Base-by-base conservation (phyloP, 768 basidiomycete species). In the Pulveroboletus sp. region DNA sequence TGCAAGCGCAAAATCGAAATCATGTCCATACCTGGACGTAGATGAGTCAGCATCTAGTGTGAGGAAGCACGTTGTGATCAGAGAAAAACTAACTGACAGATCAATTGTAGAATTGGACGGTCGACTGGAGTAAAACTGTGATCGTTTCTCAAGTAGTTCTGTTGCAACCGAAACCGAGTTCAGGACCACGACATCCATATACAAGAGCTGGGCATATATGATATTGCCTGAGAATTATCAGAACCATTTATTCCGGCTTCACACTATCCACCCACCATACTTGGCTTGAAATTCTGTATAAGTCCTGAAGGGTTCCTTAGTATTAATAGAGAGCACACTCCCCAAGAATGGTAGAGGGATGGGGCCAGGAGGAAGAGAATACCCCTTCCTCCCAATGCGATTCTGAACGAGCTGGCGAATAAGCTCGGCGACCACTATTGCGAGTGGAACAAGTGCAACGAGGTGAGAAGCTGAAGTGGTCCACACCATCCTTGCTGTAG, bases 41-140 rank as follows among this genome's bases (percentile, higher is more conserved):
- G 1, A 14, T 11, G 12, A 11, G 18, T 41, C 26, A 33, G 5
- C 12, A 1, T 40, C 28, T 17, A 1, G 8, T 31, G 1, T 0
- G 48, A 17, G 3, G n/a, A 8, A 30, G n/a, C 8, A 2, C 0
- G 12, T 37, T 11, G n/a, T 4, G 17, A 18, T 31, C 7, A 21
- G 30, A 26, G 15, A 21, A 21, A 21, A 21, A 36, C 40, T 10
- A 21, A 53, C 58, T 59, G 44, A 62, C 58, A 49, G 50, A 21
- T 43, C 18, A 14, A 54, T 14, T 24, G 52, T 56, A 0, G 60
- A 56, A 33, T 64, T 47, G 40, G 42, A 45, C 1, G 82, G 81
- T 6, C 81, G 74, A 62, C 76, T 73, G 8, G 79, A 79, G 54
- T 80, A 79, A 30, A 75, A 71, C 10, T 62, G 60, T 2, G 76